Base-by-base conservation (phyloP, 768 basidiomycete genomes). In the Sutorius australiensis region DNA sequence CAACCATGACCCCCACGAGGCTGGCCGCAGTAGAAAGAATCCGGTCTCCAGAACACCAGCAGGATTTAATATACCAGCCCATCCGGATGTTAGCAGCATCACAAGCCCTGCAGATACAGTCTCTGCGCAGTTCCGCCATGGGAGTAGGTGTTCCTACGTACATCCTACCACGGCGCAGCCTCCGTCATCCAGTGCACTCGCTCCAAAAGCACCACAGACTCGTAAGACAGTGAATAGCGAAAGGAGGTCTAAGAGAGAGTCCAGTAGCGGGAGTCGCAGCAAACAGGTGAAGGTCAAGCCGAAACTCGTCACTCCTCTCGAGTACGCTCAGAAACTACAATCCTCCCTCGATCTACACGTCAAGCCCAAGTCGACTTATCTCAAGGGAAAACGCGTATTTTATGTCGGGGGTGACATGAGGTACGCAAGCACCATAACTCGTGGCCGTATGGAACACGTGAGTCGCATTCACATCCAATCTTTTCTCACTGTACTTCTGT, bases 401-500 rank as follows among this genome's bases (percentile, higher is more conserved):
- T 86, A 83, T 59, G 67, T 72, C 33, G 82, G 82, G 28, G 80
- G 77, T 6, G 86, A 89, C 65, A 74, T 77, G 73, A 72, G 63
- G 24, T 75, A 72, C 51, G 83, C 84, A 2, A 72, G 77, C 24
- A 69, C 73, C 34, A 63, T 63, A 41, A 87, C 84, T 3, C 76
- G 76, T 41, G 73, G 73, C 14, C 75, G 79, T 54, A 86, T 88
- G 83, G 74, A 81, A 13, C 66, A 81, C 34, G 86, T 87, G 71
- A 60, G 83, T 73, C n/a, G 40, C 41, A 6, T 31, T 46, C 31
- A 1, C 10, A 46, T 24, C 16, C 10, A 46, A 19, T n/a, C 50
- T 41, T 45, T 46, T 19, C 46, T 30, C 6, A 21, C 36, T 42
- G 6, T 28, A 17, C 30, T 37, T 37, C 9, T 11, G 16, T 36